Percentiles rank a stretch among this genome's conserved stretches.
phyloP scores from a whole-genome alignment of 352 stramenopile species.

The Phytophthora nicotianae region DNA sequence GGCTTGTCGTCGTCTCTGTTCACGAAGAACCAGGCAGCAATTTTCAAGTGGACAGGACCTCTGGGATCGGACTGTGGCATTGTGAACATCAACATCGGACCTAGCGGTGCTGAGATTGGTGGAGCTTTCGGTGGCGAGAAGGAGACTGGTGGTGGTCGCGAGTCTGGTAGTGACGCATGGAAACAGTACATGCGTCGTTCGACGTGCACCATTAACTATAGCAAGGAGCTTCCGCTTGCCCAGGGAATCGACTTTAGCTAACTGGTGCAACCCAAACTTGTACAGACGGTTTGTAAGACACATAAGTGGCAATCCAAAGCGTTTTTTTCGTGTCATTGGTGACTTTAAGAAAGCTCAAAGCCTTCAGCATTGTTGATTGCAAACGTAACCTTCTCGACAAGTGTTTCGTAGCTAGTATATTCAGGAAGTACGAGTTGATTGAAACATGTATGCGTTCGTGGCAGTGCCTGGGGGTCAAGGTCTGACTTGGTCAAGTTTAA shows the following conservation, averaged over 20 bases:
- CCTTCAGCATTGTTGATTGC: slow-evolving; percentile 80
- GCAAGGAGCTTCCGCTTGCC: slow-evolving; percentile 90
- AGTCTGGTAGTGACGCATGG: slow-evolving; percentile 92
- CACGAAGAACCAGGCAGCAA: slow-evolving; percentile 91
- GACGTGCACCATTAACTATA: slow-evolving; percentile 94
- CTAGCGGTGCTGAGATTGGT: slow-evolving; percentile 92
- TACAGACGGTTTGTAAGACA: slow-evolving; percentile 13
- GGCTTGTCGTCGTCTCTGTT: slow-evolving; percentile 92
- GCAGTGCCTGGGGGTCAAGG: slow-evolving; percentile 67
- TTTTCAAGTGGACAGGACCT: slow-evolving; percentile 93
- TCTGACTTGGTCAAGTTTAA: slow-evolving; percentile 87
- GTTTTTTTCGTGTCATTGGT: not conserved
- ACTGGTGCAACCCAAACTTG: not conserved
- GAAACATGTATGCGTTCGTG: slow-evolving; percentile 86
- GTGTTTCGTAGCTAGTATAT: slow-evolving; percentile 65
- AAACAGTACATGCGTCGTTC: slow-evolving; percentile 96
- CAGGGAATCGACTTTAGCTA: slow-evolving; percentile 93
- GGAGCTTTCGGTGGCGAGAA: slow-evolving; percentile 94
- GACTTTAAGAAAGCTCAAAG: slow-evolving; percentile 77
- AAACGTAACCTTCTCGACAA: slow-evolving; percentile 81
- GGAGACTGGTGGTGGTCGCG: slow-evolving; percentile 90
- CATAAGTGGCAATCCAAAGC: slow-evolving; percentile 15
- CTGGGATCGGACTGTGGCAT: slow-evolving; percentile 92
- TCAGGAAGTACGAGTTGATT: slow-evolving; percentile 89
- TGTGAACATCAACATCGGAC: slow-evolving; percentile 94